These are phyloP conservation scores for Ascochyta rabiei DNA, from an alignment of 2,329 filamentous ascomycete genomes.

Conservation along the genomic window DNA sequence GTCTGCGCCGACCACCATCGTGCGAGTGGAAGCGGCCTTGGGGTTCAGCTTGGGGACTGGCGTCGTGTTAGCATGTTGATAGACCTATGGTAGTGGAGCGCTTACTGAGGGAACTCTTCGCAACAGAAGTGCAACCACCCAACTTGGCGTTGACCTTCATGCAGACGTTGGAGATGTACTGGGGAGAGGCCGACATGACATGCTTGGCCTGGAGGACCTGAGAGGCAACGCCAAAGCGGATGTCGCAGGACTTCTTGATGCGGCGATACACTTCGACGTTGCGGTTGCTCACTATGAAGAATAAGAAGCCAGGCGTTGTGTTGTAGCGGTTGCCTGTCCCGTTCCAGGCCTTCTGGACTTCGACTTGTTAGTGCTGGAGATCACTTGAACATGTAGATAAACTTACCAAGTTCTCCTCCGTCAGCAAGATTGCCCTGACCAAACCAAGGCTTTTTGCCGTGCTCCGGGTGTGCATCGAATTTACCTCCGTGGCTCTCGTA, in stretches of 20 bases:
- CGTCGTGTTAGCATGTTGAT: not conserved
- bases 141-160: conserved; percentile 99
- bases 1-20: conserved; percentile 88
- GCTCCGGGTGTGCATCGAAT: conserved; percentile 47
- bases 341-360: conserved; percentile 63
- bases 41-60: conserved; percentile 18
- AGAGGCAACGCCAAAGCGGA: conserved; percentile 79
- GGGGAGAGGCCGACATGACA: conserved; percentile 70
- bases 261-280: conserved; percentile 77
- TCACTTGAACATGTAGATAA: conserved; percentile 17
- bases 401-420: conserved; percentile 48
- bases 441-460: conserved; percentile 41
- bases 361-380: not conserved
- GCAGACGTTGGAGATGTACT: conserved; percentile 91
- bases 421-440: conserved; percentile 38
- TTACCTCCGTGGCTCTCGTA: conserved; percentile 68
- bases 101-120: conserved; percentile 45
- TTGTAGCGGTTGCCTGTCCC: conserved; percentile 61
- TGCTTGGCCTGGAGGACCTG: conserved; percentile 79
- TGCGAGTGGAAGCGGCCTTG: conserved; percentile 47
- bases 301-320: conserved; percentile 72
- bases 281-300: conserved; percentile 77
- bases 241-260: conserved; percentile 89
- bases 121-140: conserved; percentile 74
- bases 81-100: not conserved